Evolutionary conservation across 2,329 filamentous ascomycete genomes (phyloP), one percentile per base, ranked within the genome.

Genomic region (Fonsecaea pedrosoi): DNA sequence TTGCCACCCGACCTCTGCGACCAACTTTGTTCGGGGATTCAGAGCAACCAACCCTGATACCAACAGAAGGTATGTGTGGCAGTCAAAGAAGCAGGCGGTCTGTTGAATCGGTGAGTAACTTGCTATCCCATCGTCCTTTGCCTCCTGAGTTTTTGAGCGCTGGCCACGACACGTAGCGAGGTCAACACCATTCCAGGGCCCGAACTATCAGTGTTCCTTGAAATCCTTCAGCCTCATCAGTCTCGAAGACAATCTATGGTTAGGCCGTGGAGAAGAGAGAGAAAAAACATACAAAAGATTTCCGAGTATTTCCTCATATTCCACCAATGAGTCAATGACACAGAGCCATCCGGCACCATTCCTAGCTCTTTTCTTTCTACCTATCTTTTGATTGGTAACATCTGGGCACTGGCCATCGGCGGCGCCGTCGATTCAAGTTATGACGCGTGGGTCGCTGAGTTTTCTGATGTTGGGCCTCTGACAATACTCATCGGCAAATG

Each of bases 341-440:
- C n/a, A 54, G 59, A 38, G 18, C 8, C 25, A 30, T 21, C n/a
- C 54, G 40, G 10, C 15, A 50, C 25, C 21, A 30, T 54, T 18
- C 40, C 25, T 21, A 10, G 3, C 53, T 13, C 64, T 42, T 15
- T 54, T n/a, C 6, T 60, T 25, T 21, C 21, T 6, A 6, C n/a
- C 21, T 34, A 53, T n/a, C 56, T 54, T 12, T 56, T 57, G 50
- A 40, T 61, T 45, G 56, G 35, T 37, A 25, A 18, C 18, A 32
- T 18, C 25, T 54, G 21, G 48, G 50, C 30, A 37, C 57, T 56
- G 4, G 37, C 37, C 32, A 38, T 60, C 25, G 56, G 62, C 25
- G 55, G 62, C 30, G 12, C 56, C 21, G 62, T 60, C 35, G 62
- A 60, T 21, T 56, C 55, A 40, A 60, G 55, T 40, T 54, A 64